Percentiles rank a stretch among this genome's conserved stretches.
Conservation (phyloP, 2,329 filamentous ascomycete species). For the Fusarium sp. region DNA sequence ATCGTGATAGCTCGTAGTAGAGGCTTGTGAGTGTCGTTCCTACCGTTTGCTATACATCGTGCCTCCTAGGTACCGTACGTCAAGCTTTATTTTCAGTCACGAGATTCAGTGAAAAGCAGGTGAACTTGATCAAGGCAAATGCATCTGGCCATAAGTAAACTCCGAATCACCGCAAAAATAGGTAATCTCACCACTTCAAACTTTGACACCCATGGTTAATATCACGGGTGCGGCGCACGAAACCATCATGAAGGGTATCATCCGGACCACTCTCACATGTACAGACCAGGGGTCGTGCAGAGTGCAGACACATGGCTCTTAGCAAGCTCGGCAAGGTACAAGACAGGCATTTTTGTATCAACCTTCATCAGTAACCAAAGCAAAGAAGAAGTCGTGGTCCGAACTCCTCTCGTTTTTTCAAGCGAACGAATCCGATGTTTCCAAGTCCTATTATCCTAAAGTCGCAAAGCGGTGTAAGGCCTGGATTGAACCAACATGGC, state of each 20-base stretch:
- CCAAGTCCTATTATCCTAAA: conserved; percentile 32
- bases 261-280: conserved; percentile 52
- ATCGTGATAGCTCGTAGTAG: conserved; percentile 40
- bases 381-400: no score
- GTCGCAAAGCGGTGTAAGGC: conserved; percentile 48
- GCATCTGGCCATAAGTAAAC: not conserved
- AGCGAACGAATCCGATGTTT: conserved; percentile 45
- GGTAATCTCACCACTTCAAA: conserved; percentile 20
- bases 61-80: not conserved
- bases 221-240: conserved; percentile 14
- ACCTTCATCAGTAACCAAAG: not conserved
- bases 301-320: conserved; percentile 59
- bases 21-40: conserved; percentile 15
- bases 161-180: conserved; percentile 1
- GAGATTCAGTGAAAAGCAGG: not conserved
- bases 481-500: conserved; percentile 2
- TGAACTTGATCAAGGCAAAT: not conserved
- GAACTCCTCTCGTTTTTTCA: conserved; percentile 19
- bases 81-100: conserved; percentile 7
- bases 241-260: conserved; percentile 52
- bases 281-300: conserved; percentile 51
- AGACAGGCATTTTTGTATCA: conserved; percentile 22
- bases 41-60: conserved; percentile 7
- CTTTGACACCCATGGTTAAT: conserved; percentile 13
- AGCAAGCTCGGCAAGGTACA: conserved; percentile 60